These are phyloP conservation scores for Didymella arachidicola DNA, from an alignment of 2,329 filamentous ascomycete genomes.

Conservation along the genomic window DNA sequence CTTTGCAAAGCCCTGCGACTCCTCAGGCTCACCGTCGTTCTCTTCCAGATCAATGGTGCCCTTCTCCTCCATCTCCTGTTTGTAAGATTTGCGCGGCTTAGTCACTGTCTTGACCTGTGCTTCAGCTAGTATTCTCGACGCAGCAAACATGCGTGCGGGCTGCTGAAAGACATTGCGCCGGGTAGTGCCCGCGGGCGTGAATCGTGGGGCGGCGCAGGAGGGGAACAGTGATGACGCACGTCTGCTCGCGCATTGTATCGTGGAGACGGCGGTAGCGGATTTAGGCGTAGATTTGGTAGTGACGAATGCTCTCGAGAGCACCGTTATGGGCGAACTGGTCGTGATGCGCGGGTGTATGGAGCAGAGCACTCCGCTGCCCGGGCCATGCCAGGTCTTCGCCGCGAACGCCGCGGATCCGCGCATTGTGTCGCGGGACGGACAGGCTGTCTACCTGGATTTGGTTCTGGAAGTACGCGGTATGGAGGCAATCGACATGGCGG, in stretches of 20 bases:
- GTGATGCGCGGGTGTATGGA: slow-evolving; percentile 41
- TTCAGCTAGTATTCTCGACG: slow-evolving; percentile 39
- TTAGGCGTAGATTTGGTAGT: slow-evolving; percentile 21
- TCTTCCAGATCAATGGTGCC: slow-evolving; percentile 48
- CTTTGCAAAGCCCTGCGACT: slow-evolving; percentile 70
- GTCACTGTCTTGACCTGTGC: slow-evolving; percentile 29
- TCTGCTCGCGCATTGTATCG: slow-evolving; percentile 11
- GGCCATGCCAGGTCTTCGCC: slow-evolving; percentile 46
- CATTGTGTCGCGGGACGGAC: slow-evolving; percentile 43
- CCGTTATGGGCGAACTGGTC: slow-evolving; percentile 23
- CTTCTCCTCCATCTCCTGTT: slow-evolving; percentile 50
- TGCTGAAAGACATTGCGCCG: slow-evolving; percentile 39
- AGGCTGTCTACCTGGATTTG: slow-evolving; percentile 33
- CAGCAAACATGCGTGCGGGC: slow-evolving; percentile 39
- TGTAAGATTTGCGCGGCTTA: slow-evolving; percentile 46
- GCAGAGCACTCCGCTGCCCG: slow-evolving; percentile 46
- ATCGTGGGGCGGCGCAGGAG: slow-evolving; percentile 22
- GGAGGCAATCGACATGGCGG: slow-evolving; percentile 38
- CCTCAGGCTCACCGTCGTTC: slow-evolving; percentile 60
- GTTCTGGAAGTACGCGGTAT: slow-evolving; percentile 25
- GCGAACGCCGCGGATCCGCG: slow-evolving; percentile 43
- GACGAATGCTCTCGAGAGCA: slow-evolving; percentile 27
- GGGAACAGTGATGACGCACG: slow-evolving; percentile 25
- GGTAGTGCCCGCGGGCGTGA: slow-evolving; percentile 29
- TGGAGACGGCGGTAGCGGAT: background rate